These are phyloP conservation scores for Favolaschia claudopus DNA, from an alignment of 768 basidiomycete species.

Conservation along the genomic window DNA sequence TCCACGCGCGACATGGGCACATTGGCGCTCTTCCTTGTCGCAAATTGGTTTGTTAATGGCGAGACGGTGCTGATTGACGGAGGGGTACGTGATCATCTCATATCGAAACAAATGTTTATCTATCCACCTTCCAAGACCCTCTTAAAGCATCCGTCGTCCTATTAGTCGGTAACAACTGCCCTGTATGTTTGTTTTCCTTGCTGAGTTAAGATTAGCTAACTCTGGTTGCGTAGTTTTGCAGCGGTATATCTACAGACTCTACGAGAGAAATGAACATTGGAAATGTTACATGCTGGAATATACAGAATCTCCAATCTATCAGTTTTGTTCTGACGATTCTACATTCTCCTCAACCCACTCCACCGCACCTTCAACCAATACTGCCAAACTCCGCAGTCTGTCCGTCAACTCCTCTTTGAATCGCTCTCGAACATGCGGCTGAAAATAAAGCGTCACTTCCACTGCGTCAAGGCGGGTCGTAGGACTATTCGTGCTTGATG, in stretches of 20 bases:
- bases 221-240: too few species aligned
- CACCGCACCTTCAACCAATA: not conserved
- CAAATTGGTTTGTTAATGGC: slow-evolving; percentile 57
- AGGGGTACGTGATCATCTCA: slow-evolving; percentile 44
- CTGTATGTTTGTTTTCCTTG: too few species aligned
- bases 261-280: too few species aligned
- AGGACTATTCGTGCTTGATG: not conserved
- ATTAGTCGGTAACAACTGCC: too few species aligned
- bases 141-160: slow-evolving; percentile 47
- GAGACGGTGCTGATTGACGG: slow-evolving; percentile 59
- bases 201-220: too few species aligned
- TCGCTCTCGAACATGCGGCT: not conserved
- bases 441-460: slow-evolving; percentile 14
- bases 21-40: slow-evolving; percentile 50
- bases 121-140: slow-evolving; percentile 34
- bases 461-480: not conserved
- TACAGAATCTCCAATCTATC: too few species aligned
- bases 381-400: not conserved
- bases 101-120: not conserved
- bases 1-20: slow-evolving; percentile 51
- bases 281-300: too few species aligned
- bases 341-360: slow-evolving; percentile 15
- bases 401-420: slow-evolving; percentile 3
- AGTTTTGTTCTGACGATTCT: too few species aligned
- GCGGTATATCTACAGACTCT: too few species aligned